Evolutionary conservation across 2,329 filamentous ascomycete species (phyloP).

Genomic region (Gremmenia infestans): DNA sequence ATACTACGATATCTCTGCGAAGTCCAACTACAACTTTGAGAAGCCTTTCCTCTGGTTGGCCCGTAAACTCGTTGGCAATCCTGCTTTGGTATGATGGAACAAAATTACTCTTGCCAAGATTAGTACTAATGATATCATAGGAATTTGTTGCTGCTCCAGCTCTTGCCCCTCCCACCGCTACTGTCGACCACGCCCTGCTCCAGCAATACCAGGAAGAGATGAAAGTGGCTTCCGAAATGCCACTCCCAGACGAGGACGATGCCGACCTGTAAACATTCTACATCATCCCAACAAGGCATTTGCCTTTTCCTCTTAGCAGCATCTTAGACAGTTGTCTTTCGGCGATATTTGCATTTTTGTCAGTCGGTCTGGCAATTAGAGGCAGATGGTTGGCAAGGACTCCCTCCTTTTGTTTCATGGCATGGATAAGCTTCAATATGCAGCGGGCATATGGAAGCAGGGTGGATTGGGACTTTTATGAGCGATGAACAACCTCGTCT

Average conservation of each 20-base stretch:
- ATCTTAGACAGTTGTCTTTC: slow-evolving; percentile 32
- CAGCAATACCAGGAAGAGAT: slow-evolving; percentile 85
- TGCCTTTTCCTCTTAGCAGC: slow-evolving; percentile 25
- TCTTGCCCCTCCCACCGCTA: slow-evolving; percentile 86
- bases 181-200: slow-evolving; percentile 80
- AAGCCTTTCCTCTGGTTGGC: slow-evolving; percentile 99
- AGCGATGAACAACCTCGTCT: slow-evolving; percentile 25
- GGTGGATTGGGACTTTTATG: slow-evolving; percentile 18
- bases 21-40: slow-evolving; percentile 99
- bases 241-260: slow-evolving; percentile 93
- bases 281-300: slow-evolving; percentile 14
- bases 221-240: slow-evolving; percentile 70
- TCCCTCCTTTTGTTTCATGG: slow-evolving; percentile 24
- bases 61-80: slow-evolving; percentile 96
- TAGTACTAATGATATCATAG: slow-evolving; percentile 40
- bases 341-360: slow-evolving; percentile 31
- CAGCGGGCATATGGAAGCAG: slow-evolving; percentile 22
- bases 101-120: slow-evolving; percentile 10
- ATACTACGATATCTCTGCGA: slow-evolving; percentile 99
- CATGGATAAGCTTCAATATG: slow-evolving; percentile 22
- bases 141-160: slow-evolving; percentile 96
- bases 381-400: slow-evolving; percentile 22
- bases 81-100: slow-evolving; percentile 60
- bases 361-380: slow-evolving; percentile 27
- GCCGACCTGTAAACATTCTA: slow-evolving; percentile 44